Conservation (phyloP, 1,139 yeast species). For the Sugiyamaella sp. region DNA sequence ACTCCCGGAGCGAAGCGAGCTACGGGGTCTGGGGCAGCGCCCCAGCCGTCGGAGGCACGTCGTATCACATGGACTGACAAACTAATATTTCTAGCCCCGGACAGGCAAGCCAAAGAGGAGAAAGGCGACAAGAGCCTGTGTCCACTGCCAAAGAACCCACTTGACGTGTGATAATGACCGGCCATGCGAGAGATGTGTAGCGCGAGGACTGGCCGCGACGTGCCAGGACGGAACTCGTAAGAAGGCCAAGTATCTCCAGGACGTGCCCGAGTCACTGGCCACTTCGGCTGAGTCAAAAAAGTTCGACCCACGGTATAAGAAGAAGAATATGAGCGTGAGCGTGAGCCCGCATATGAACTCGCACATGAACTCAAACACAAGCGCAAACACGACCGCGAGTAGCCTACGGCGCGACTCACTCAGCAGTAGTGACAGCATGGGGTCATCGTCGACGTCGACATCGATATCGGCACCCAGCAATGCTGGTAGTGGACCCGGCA, state of each 20-base stretch:
- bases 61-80: not conserved
- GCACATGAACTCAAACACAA: too few species aligned
- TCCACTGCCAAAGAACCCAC: constrained; percentile 84
- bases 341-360: too few species aligned
- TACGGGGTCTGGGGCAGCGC: not conserved
- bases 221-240: constrained; percentile 93
- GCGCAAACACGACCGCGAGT: too few species aligned
- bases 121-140: constrained; percentile 81
- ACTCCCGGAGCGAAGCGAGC: too few species aligned
- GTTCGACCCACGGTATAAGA: constrained; percentile 31
- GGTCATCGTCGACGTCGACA: not conserved
- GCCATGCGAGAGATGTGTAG: constrained; percentile 82
- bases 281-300: constrained; percentile 26
- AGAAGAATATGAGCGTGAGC: too few species aligned
- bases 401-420: not conserved
- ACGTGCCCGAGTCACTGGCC: constrained; percentile 32
- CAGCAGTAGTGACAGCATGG: constrained; percentile 1
- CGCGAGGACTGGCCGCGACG: constrained; percentile 65
- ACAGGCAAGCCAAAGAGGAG: constrained; percentile 47
- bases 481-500: not conserved
- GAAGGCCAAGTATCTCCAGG: constrained; percentile 70
- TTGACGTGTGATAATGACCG: constrained; percentile 80
- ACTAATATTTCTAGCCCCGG: constrained; percentile 32
- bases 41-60: not conserved
- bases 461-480: not conserved